Evolutionary conservation across 768 basidiomycete genomes (phyloP), one percentile per base, ranked within the genome.

Genomic region (Kwoniella botswanensis): DNA sequence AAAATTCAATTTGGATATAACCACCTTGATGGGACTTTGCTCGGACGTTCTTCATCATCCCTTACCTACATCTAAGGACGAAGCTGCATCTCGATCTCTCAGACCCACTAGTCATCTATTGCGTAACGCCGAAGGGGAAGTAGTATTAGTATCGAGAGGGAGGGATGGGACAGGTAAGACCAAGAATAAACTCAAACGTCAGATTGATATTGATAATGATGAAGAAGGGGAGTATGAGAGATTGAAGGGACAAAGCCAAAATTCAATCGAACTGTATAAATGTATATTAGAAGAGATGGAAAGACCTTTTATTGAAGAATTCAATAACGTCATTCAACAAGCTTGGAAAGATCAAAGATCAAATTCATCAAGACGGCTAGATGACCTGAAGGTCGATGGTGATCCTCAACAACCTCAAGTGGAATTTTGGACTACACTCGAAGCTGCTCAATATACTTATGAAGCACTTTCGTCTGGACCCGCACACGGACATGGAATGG

Each of bases 1-100:
- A 7, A 84, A 86, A 64, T 86, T 96, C 83, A 94, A 93, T 76
- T 86, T 94, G 55, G 93, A 96, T 79, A 86, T 94, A 18, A 94
- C 92, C 0, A 86, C 91, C 0, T 87, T 95, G 60, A 91, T 96
- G 70, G 93, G 93, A 0, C 86, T 94, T 24, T 87, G 92, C 50
- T 92, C 91, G 2, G 92, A 93, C 73, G 88, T 93, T 56, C 89
- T 91, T 0, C 93, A 94, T 82, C 86, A 90, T 0, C 85, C 87
- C 0, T 85, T 93, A 0, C 93, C 93, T 0, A 54, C 68, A 1
- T 86, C 86, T 1, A 76, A 87, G 1, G 87, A 87, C 15, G 90
- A 89, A 54, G 91, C 92, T 0, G 85, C 88, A 13, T 77, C 82
- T 17, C 86, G 91, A 12, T 94, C 92, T 76, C 86, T 88, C 11